Evolutionary conservation across 2,329 filamentous ascomycete genomes (phyloP), one percentile per base, ranked within the genome.

Genomic region (Fusarium nodosum): DNA sequence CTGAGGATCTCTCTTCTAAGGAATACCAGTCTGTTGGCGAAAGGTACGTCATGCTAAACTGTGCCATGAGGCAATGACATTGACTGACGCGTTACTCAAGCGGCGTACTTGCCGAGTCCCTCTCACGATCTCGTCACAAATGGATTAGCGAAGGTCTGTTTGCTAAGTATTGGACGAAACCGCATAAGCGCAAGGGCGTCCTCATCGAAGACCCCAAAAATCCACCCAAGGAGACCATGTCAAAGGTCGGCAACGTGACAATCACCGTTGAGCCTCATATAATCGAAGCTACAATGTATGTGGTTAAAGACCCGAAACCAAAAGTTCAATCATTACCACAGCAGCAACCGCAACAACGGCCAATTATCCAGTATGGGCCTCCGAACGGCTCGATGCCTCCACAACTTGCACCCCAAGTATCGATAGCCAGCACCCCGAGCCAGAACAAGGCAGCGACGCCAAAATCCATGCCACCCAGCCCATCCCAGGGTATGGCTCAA

Each of bases 261-360:
- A 88, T 97, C 66, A 91, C 88, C 24, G 88, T 94, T 63, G 93
- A 94, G 77, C 93, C 93, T 45, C 92, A 96, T 76, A 87, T 92
- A 44, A 88, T 96, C 72, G 91, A 94, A 70, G 92, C 91, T 18
- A 90, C 87, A 47, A 87, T 94, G 82, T 94, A 86, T 75, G 86
- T 87, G 22, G 88, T 93, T 61, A 91, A 92, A 74, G 90, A 91
- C 55, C 83, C 86, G 10, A 88, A 87, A 68, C 83, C 75, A 26
- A 78, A 81, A 38, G 78, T 81, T 26, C 80, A 78, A 36, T 79
- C 82, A 33, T 79, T 77, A 24, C 64, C 48, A n/a, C 74, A 56
- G 41, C 71, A 71, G 75, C 73, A 68, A 71, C 70, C 62, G 51
- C 72, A 57, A 38, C 60, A 66, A 62, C 85, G 88, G 44, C 89